Evolutionary conservation across 371 early-diverging fungal species (phyloP), one percentile per base, ranked within the genome.

Genomic region (Mortierella sp.): DNA sequence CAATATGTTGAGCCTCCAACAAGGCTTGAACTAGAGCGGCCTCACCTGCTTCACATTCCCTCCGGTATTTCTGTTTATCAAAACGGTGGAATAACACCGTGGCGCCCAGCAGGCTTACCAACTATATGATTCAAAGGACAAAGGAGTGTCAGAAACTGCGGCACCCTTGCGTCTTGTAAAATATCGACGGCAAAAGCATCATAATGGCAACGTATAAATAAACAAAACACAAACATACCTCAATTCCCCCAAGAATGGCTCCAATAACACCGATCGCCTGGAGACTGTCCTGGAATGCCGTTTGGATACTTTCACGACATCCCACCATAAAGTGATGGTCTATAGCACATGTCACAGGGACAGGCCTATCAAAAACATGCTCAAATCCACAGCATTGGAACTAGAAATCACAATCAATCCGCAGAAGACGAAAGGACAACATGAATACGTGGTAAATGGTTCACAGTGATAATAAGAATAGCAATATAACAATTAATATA

Each of bases 341-440:
- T 13, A 81, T n/a, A 11, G 73, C 73, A 57, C 82, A 81, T n/a
- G 82, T 76, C 41, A 66, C 28, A 2, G 82, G 82, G 5, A 81
- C 72, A n/a, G 82, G 60, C 41, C 82, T 65, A 45, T 81, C 82
- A 21, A 76, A n/a, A 21, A 81, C 70, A 69, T 81, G 76, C 32
- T 81, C 76, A 66, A 76, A 81, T 52, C 82, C 82, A 59, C 82
- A 81, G 64, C 82, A 81, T 69, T 81, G 82, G 47, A 81, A 81
- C 82, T 81, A 67, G 3, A n/a, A 58, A 36, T 52, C 9, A 58
- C 7, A 32, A 3, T 11, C 41, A 19, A 32, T 24, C 15, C 4
- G 7, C 32, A 1, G 24, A 21, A 63, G 43, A 15, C 10, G 28
- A 53, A 32, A 19, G 40, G 24, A 43, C 21, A 19, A 58, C 32